phyloP scores from a whole-genome alignment of 2,329 filamentous ascomycete species.

The Arthrobotrys entomopaga region DNA sequence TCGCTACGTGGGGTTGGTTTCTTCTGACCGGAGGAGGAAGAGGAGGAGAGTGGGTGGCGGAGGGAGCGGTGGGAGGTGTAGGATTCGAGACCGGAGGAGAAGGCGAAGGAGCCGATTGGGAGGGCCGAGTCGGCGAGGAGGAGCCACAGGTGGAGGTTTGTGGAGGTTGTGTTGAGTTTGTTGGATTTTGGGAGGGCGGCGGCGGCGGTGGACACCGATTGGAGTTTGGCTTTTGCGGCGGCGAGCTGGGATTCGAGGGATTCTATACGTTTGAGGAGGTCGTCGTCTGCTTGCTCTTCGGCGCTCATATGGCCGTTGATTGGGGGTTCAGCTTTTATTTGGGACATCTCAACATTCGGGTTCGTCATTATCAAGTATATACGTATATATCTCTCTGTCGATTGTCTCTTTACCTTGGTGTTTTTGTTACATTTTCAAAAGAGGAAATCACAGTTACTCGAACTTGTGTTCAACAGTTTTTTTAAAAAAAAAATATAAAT shows the following conservation, averaged over 20 bases:
- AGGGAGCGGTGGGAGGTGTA: constrained; percentile 74
- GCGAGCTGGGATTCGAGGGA: constrained; percentile 41
- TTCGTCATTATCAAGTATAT: no score
- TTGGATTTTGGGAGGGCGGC: constrained; percentile 28
- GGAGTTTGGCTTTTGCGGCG: constrained; percentile 39
- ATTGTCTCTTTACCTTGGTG: no score
- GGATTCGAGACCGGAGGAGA: constrained; percentile 83
- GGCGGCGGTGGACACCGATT: constrained; percentile 1
- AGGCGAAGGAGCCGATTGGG: constrained; percentile 86
- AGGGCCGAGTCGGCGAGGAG: constrained; percentile 83
- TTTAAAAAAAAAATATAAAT: no score
- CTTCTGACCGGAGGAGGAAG: constrained; percentile 54
- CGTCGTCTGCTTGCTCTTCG: background rate
- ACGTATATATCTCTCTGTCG: no score
- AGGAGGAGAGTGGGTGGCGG: constrained; percentile 52
- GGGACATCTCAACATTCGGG: no score
- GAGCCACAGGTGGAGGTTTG: constrained; percentile 72
- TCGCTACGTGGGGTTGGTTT: constrained; percentile 62
- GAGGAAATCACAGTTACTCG: constrained; percentile 8
- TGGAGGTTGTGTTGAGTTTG: constrained; percentile 20
- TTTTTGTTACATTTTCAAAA: constrained; percentile 31
- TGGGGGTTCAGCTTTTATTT: no score
- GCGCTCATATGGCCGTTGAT: background rate
- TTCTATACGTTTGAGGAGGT: constrained; percentile 15
- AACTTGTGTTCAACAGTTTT: background rate